Evolutionary conservation across 1,284 basidiomycete species (phyloP).

Genomic region (Hemileia vastatrix): DNA sequence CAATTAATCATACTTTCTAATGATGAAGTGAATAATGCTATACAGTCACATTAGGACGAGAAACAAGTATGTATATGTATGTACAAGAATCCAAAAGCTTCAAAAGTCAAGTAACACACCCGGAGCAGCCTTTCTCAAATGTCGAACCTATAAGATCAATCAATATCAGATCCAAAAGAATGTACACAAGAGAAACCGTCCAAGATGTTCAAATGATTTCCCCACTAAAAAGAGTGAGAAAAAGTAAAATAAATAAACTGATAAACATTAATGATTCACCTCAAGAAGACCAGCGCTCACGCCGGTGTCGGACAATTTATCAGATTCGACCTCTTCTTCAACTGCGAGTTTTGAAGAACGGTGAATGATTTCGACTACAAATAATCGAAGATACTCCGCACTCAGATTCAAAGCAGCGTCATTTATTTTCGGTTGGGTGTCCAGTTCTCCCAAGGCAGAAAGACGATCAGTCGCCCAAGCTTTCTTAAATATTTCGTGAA

Average conservation of each 20-base stretch:
- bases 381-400: constrained; percentile 18
- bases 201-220: neutral
- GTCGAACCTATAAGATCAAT: neutral
- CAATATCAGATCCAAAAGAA: too few relatives aligned
- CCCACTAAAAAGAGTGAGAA: neutral
- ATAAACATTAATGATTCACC: neutral
- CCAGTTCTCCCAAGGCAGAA: neutral
- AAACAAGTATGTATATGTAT: too few relatives aligned
- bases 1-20: too few relatives aligned
- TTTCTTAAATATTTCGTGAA: constrained; percentile 20
- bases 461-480: constrained; percentile 14
- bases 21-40: too few relatives aligned
- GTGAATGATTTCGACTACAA: constrained; percentile 16
- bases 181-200: too few relatives aligned
- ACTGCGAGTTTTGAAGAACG: constrained; percentile 11
- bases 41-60: too few relatives aligned
- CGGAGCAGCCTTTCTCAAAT: constrained; percentile 2
- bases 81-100: too few relatives aligned
- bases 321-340: neutral
- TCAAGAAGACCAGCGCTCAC: neutral
- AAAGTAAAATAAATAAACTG: neutral
- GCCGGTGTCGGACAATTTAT: too few relatives aligned
- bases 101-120: constrained; percentile 4
- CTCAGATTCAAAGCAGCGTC: constrained; percentile 10
- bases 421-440: constrained; percentile 20